Percentiles rank a stretch among this genome's conserved stretches.
Evolutionary conservation across 139 green algal genomes (phyloP).

Genomic region (Medakamo hakoo): DNA sequence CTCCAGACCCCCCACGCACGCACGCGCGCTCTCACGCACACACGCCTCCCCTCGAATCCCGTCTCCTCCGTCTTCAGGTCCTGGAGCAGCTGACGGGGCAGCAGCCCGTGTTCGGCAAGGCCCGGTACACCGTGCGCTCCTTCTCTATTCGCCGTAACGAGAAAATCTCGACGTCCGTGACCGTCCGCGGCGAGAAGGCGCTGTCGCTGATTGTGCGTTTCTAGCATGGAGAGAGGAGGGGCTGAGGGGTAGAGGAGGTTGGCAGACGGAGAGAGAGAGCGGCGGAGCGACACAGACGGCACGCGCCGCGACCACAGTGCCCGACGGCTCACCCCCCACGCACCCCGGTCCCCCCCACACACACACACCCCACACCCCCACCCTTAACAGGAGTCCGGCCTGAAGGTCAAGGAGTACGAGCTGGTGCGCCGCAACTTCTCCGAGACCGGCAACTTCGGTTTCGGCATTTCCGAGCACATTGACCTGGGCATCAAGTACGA

Average conservation of each 20-base stretch:
- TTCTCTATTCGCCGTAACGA: conserved; percentile 98
- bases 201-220: conserved; percentile 77
- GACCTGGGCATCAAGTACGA: conserved; percentile 99
- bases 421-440: conserved; percentile 94
- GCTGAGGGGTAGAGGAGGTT: no score
- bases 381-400: conserved; percentile 82
- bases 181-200: conserved; percentile 95
- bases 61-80: conserved; percentile 46
- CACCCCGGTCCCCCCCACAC: no score
- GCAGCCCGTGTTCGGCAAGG: conserved; percentile 93
- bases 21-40: neutral
- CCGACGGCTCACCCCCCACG: no score
- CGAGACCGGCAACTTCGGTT: conserved; percentile 89
- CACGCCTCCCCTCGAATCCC: neutral
- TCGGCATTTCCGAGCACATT: conserved; percentile 97
- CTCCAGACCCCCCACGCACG: no score
- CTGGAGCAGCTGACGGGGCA: conserved; percentile 98
- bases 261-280: no score
- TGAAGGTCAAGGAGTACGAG: conserved; percentile 99
- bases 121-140: conserved; percentile 93
- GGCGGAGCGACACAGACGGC: no score
- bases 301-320: no score
- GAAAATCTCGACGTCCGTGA: conserved; percentile 95
- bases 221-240: no score
- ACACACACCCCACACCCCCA: no score